Percentiles rank a stretch among this genome's conserved stretches.
These are phyloP conservation scores for Boletus speciosus DNA, from an alignment of 768 basidiomycete species.

Conservation along the genomic window DNA sequence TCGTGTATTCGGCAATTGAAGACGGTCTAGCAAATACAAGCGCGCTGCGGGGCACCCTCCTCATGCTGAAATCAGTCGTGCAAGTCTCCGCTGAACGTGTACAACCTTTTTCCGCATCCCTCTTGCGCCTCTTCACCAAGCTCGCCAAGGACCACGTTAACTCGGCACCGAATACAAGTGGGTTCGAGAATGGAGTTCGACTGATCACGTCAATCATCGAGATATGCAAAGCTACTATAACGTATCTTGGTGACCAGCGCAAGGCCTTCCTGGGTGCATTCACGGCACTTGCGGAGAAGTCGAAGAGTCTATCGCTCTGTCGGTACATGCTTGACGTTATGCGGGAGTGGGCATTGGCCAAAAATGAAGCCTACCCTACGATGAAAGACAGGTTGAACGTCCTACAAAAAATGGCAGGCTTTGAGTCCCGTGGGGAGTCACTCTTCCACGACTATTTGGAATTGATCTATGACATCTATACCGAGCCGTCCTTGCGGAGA, in stretches of 20 bases:
- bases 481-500: conserved; percentile 76
- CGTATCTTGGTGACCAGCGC: conserved; percentile 82
- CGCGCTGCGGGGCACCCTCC: conserved; percentile 72
- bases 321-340: conserved; percentile 83
- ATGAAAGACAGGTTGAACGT: conserved; percentile 94
- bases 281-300: conserved; percentile 83
- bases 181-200: conserved; percentile 59
- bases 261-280: conserved; percentile 75
- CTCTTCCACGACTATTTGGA: conserved; percentile 83
- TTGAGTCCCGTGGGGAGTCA: conserved; percentile 73
- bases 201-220: conserved; percentile 78
- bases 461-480: conserved; percentile 93
- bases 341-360: conserved; percentile 85
- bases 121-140: conserved; percentile 83
- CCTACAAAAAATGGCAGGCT: conserved; percentile 82
- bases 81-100: conserved; percentile 78
- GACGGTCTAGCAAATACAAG: conserved; percentile 77
- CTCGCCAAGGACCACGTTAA: conserved; percentile 85
- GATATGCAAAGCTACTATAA: conserved; percentile 78
- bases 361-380: conserved; percentile 81
- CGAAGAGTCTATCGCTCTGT: conserved; percentile 74
- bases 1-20: conserved; percentile 66
- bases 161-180: conserved; percentile 43
- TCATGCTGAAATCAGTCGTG: conserved; percentile 85
- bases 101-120: conserved; percentile 67